Conservation (phyloP, 768 basidiomycete genomes). For the Leccinellum luteum region DNA sequence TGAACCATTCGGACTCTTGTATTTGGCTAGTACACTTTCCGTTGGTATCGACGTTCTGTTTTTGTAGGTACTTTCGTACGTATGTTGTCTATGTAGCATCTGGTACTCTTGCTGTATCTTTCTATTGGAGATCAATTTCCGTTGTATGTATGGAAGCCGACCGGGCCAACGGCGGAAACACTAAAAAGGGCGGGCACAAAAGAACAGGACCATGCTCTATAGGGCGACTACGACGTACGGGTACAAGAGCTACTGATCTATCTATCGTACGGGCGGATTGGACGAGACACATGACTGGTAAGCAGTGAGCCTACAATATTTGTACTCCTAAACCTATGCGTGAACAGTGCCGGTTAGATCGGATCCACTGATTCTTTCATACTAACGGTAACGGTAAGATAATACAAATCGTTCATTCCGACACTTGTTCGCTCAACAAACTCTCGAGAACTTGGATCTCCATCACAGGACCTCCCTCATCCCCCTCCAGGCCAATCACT, state of each 20-base stretch:
- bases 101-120: background rate
- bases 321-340: background rate
- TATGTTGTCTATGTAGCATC: background rate
- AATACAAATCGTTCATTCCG: background rate
- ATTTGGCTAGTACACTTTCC: too few relatives aligned
- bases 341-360: background rate
- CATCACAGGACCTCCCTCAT: conserved; percentile 54
- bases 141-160: too few relatives aligned
- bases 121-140: background rate
- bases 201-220: too few relatives aligned
- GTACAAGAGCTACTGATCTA: too few relatives aligned
- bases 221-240: too few relatives aligned
- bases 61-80: background rate
- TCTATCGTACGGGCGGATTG: too few relatives aligned
- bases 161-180: too few relatives aligned
- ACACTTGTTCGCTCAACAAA: conserved; percentile 31
- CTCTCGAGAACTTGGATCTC: conserved; percentile 48
- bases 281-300: too few relatives aligned
- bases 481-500: conserved; percentile 61
- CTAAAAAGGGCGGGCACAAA: too few relatives aligned
- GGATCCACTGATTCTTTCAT: background rate
- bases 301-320: too few relatives aligned
- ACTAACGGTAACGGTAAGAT: too few relatives aligned
- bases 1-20: conserved; percentile 13
- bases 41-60: background rate